phyloP scores from a whole-genome alignment of 345 rosid genomes.

The Heritiera fomes region DNA sequence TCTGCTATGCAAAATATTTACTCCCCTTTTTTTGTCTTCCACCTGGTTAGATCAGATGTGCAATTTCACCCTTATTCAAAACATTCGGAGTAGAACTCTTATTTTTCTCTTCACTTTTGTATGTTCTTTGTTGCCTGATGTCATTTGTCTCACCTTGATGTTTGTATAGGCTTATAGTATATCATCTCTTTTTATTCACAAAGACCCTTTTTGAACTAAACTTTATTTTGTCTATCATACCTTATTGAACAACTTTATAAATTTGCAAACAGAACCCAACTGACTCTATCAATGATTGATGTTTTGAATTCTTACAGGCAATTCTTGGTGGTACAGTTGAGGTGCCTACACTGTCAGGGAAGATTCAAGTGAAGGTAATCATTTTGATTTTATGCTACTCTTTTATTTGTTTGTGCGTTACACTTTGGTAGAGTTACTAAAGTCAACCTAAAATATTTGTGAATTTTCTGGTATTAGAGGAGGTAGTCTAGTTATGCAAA shows the following conservation, averaged over 20 bases:
- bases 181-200: neutral
- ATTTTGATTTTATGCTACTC: slow-evolving; percentile 14
- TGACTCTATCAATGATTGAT: slow-evolving; percentile 10
- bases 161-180: slow-evolving; percentile 6
- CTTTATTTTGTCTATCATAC: neutral
- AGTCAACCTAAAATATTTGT: neutral
- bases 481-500: slow-evolving; percentile 5
- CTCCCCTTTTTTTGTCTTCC: slow-evolving; percentile 9
- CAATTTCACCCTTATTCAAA: neutral
- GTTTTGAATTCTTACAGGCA: slow-evolving; percentile 57
- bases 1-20: slow-evolving; percentile 16
- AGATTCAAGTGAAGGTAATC: slow-evolving; percentile 61
- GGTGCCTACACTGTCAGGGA: slow-evolving; percentile 83
- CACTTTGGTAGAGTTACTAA: neutral
- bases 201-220: neutral
- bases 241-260: neutral
- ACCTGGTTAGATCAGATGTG: neutral
- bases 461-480: slow-evolving; percentile 8
- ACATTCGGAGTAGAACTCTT: slow-evolving; percentile 1
- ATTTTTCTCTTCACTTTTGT: neutral
- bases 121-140: neutral
- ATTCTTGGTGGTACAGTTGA: slow-evolving; percentile 82
- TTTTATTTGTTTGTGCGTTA: slow-evolving; percentile 13
- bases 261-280: slow-evolving; percentile 11
- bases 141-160: neutral